A percentile compares a stretch with the other conserved stretches of the same genome.
Evolutionary conservation across 2,329 filamentous ascomycete species (phyloP).

Genomic region (Aspergillus vadensis): DNA sequence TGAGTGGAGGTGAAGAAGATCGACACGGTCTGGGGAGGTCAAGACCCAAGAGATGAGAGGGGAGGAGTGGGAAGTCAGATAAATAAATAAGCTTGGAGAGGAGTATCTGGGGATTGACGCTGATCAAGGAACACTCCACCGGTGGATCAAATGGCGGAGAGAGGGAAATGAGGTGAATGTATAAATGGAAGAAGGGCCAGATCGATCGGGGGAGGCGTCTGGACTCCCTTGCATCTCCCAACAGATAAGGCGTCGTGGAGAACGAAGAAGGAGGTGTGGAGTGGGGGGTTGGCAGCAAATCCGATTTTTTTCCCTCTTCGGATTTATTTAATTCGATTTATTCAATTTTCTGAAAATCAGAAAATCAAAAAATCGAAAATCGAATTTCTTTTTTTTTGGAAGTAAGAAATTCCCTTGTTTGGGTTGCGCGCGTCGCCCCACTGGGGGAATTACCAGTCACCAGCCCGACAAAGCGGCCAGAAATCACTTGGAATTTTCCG

Average conservation of each 20-base stretch:
- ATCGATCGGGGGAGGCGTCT: constrained; percentile 27
- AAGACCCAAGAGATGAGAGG: not conserved
- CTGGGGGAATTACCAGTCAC: constrained; percentile 17
- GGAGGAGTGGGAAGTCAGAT: constrained; percentile 5
- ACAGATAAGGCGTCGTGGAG: constrained; percentile 27
- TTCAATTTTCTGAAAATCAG: constrained; percentile 12
- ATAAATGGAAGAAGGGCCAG: constrained; percentile 20
- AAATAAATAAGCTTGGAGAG: constrained; percentile 12
- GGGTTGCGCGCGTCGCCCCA: constrained; percentile 11
- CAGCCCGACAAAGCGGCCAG: constrained; percentile 7
- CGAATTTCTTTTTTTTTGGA: not conserved
- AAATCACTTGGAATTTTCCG: constrained; percentile 17
- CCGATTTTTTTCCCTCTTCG: constrained; percentile 12
- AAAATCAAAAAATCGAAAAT: not conserved
- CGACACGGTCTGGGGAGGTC: not conserved
- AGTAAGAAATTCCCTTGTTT: constrained; percentile 6
- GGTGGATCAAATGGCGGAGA: constrained; percentile 12
- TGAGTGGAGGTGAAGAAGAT: constrained; percentile 6
- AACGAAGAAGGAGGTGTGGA: not conserved
- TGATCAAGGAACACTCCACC: constrained; percentile 8
- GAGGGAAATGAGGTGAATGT: constrained; percentile 10
- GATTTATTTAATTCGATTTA: constrained; percentile 11
- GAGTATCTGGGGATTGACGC: too few species aligned
- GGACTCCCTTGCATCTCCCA: constrained; percentile 31
- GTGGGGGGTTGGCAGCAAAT: constrained; percentile 15